A percentile compares a stretch with the other conserved stretches of the same genome.
These are phyloP conservation scores for Phytopythium cucurbitacearum DNA, from an alignment of 352 stramenopile species.

Conservation along the genomic window DNA sequence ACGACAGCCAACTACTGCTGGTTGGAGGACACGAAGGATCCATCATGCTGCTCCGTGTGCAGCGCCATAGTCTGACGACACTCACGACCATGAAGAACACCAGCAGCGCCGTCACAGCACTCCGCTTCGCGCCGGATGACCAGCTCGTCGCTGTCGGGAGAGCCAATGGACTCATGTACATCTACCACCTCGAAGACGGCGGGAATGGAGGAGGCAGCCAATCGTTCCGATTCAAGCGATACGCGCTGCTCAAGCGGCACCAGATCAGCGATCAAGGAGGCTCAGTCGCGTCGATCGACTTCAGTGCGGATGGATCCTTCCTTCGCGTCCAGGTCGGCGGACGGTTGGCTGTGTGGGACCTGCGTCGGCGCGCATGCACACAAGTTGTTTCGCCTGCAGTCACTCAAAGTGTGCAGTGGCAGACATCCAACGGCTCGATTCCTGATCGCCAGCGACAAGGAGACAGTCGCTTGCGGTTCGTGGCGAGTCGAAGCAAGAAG, in stretches of 20 bases:
- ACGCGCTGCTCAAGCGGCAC: slow-evolving; percentile 51
- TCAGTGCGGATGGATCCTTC: slow-evolving; percentile 53
- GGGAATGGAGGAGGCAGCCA: background rate
- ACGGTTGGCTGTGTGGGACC: slow-evolving; percentile 55
- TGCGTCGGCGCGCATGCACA: slow-evolving; percentile 38
- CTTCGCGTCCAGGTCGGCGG: slow-evolving; percentile 43
- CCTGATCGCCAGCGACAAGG: no score
- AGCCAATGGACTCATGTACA: slow-evolving; percentile 62
- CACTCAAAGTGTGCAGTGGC: slow-evolving; percentile 49
- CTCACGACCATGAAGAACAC: slow-evolving; percentile 64
- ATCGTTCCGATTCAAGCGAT: slow-evolving; percentile 29
- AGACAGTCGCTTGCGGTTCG: slow-evolving; percentile 16
- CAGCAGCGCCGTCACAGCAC: slow-evolving; percentile 22
- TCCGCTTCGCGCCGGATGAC: slow-evolving; percentile 46
- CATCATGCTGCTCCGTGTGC: slow-evolving; percentile 28
- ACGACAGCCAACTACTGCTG: slow-evolving; percentile 38
- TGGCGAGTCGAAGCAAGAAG: slow-evolving; percentile 3
- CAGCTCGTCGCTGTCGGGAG: slow-evolving; percentile 47
- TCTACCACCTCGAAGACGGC: slow-evolving; percentile 51
- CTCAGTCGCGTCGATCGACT: slow-evolving; percentile 46
- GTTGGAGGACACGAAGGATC: slow-evolving; percentile 61
- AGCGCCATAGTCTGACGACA: slow-evolving; percentile 19
- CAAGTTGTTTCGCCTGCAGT: slow-evolving; percentile 38
- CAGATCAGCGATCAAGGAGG: slow-evolving; percentile 14
- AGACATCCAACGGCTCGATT: slow-evolving; percentile 23